Conservation (phyloP, 2,329 filamentous ascomycete species). For the Fusarium penzigii region DNA sequence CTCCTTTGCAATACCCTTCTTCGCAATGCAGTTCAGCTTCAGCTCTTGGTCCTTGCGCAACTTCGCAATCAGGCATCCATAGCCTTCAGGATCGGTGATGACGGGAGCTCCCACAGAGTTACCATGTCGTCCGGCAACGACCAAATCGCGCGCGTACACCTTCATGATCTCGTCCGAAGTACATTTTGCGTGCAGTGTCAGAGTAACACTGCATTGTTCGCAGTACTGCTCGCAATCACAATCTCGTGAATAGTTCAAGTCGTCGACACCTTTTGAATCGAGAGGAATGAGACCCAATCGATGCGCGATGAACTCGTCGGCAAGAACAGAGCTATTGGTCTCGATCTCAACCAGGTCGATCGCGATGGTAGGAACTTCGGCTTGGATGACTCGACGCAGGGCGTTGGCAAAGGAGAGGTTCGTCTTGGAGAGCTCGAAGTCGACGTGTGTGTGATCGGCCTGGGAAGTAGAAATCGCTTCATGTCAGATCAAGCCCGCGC, state of each 20-base stretch:
- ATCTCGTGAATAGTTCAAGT: constrained; percentile 84
- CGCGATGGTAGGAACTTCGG: constrained; percentile 91
- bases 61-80: constrained; percentile 87
- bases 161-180: constrained; percentile 86
- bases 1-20: constrained; percentile 98
- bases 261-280: constrained; percentile 78
- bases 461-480: constrained; percentile 38
- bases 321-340: constrained; percentile 90
- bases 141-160: constrained; percentile 87
- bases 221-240: constrained; percentile 97
- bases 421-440: constrained; percentile 88
- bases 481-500: constrained; percentile 23
- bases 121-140: constrained; percentile 67
- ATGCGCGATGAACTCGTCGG: constrained; percentile 94
- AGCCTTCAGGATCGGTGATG: constrained; percentile 77
- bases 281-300: constrained; percentile 89
- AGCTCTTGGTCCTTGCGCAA: constrained; percentile 87
- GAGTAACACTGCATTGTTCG: constrained; percentile 83
- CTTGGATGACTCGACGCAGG: constrained; percentile 84
- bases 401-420: constrained; percentile 93
- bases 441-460: constrained; percentile 79
- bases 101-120: constrained; percentile 82
- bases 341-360: constrained; percentile 95
- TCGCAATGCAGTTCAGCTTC: constrained; percentile 87
- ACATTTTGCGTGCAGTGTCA: constrained; percentile 84